Percentiles rank a stretch among this genome's conserved stretches.
Evolutionary conservation across 345 rosid species (phyloP).

Genomic region (Noccaea bulbosa): DNA sequence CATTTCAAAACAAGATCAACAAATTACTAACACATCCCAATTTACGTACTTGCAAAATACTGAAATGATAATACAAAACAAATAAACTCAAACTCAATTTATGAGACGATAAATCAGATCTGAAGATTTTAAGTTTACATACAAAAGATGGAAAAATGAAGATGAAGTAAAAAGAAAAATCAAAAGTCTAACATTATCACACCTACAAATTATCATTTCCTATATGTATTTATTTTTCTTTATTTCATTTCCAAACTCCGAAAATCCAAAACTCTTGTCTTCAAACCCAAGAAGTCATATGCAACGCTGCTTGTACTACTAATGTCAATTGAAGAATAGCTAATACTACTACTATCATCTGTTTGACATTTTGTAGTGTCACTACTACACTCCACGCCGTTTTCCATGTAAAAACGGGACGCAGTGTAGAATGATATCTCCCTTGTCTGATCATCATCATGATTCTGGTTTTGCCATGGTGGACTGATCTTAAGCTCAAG

Average conservation of each 20-base stretch:
- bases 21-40: not conserved
- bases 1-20: no score
- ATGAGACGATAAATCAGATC: not conserved
- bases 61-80: no score
- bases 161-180: conserved; percentile 3
- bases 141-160: conserved; percentile 7
- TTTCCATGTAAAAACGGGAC: conserved; percentile 60
- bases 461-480: conserved; percentile 51
- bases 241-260: conserved; percentile 72
- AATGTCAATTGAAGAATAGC: conserved; percentile 35
- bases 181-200: conserved; percentile 12
- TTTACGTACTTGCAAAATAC: no score
- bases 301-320: conserved; percentile 40
- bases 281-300: conserved; percentile 84
- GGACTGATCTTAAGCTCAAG: conserved; percentile 89
- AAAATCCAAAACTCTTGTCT: conserved; percentile 62
- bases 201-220: not conserved
- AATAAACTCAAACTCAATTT: conserved; percentile 3
- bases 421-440: conserved; percentile 44
- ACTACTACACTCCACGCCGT: conserved; percentile 65
- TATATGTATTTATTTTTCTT: conserved; percentile 1
- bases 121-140: conserved; percentile 12
- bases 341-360: conserved; percentile 37
- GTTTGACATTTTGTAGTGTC: conserved; percentile 38
- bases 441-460: conserved; percentile 6